Conservation (phyloP, 2,329 filamentous ascomycete genomes). For the Aureobasidium subglaciale region DNA sequence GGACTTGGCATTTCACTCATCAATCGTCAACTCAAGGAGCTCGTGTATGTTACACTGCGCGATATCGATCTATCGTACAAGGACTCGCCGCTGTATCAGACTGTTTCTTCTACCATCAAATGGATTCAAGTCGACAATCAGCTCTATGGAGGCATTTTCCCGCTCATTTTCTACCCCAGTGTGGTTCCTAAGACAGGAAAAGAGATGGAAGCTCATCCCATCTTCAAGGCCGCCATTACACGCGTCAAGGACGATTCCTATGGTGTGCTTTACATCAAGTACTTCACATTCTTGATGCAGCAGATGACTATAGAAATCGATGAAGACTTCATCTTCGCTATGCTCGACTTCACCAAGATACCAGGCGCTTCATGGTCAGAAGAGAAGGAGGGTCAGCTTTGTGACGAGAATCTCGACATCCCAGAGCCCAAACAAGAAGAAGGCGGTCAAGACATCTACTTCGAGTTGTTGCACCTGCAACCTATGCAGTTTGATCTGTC, state of each 20-base stretch:
- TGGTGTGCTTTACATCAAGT: slow-evolving; percentile 96
- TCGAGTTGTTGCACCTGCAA: slow-evolving; percentile 92
- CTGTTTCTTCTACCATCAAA: slow-evolving; percentile 81
- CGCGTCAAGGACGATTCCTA: slow-evolving; percentile 98
- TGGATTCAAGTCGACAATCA: slow-evolving; percentile 99
- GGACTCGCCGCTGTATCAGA: slow-evolving; percentile 91
- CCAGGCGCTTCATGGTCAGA: slow-evolving; percentile 84
- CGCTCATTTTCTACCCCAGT: slow-evolving; percentile 92
- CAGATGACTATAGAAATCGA: slow-evolving; percentile 98
- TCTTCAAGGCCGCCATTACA: slow-evolving; percentile 84
- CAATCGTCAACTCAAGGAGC: slow-evolving; percentile 83
- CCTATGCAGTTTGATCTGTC: slow-evolving; percentile 97
- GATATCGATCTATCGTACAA: slow-evolving; percentile 87
- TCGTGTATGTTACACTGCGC: slow-evolving; percentile 87
- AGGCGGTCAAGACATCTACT: slow-evolving; percentile 90
- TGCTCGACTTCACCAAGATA: slow-evolving; percentile 90
- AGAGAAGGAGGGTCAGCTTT: slow-evolving; percentile 75
- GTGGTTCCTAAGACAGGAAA: slow-evolving; percentile 95
- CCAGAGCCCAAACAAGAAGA: slow-evolving; percentile 84
- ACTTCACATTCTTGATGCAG: slow-evolving; percentile 85
- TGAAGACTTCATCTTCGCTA: slow-evolving; percentile 94
- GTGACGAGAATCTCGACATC: slow-evolving; percentile 82
- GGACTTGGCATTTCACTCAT: slow-evolving; percentile 90
- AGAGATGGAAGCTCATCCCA: slow-evolving; percentile 93
- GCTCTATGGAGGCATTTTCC: slow-evolving; percentile 95